Evolutionary conservation across 345 rosid species (phyloP).

Genomic region (Mercurialis annua): DNA sequence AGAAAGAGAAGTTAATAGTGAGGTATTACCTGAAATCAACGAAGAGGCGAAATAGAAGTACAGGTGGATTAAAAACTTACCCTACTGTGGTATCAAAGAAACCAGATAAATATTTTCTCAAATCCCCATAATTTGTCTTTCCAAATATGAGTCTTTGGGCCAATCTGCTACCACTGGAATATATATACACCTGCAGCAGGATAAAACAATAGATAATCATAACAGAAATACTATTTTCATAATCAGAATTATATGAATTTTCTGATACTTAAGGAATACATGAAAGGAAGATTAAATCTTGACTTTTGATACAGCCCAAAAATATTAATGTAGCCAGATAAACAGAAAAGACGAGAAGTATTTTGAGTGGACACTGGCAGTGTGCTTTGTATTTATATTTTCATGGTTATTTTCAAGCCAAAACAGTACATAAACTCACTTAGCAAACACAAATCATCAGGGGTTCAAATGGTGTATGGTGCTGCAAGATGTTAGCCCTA

Average conservation of each 20-base stretch:
- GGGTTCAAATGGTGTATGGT: background rate
- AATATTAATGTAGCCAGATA: background rate
- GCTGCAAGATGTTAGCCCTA: background rate
- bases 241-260: background rate
- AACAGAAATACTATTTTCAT: slow-evolving; percentile 1
- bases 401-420: background rate
- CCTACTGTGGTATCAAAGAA: slow-evolving; percentile 83
- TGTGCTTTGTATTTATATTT: background rate
- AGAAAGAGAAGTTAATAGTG: background rate
- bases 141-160: slow-evolving; percentile 92
- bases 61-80: slow-evolving; percentile 35
- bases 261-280: background rate
- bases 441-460: background rate
- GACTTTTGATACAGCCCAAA: background rate
- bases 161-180: slow-evolving; percentile 95
- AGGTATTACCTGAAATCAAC: background rate
- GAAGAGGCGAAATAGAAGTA: background rate
- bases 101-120: slow-evolving; percentile 76
- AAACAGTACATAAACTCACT: background rate
- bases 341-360: background rate
- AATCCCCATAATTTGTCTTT: slow-evolving; percentile 74
- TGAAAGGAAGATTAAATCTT: background rate
- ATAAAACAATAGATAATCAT: slow-evolving; percentile 3
- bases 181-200: slow-evolving; percentile 69
- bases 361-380: background rate